Conservation (phyloP, 257 asterid genomes). For the Fraxinus cuspidata region DNA sequence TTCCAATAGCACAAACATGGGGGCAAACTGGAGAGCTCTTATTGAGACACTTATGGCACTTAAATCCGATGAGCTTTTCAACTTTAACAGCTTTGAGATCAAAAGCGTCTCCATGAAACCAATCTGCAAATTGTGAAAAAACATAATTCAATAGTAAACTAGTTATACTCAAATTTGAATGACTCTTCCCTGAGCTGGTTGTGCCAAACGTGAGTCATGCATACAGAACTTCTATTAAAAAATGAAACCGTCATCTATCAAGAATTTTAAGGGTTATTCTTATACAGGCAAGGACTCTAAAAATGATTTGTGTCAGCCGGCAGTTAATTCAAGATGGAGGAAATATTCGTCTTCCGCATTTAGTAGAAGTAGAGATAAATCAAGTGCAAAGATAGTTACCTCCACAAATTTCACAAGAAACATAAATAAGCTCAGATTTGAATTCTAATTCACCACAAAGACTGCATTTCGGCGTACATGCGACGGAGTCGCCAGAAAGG, state of each 20-base stretch:
- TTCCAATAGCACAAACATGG: constrained; percentile 43
- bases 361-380: constrained; percentile 17
- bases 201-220: constrained; percentile 19
- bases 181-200: constrained; percentile 11
- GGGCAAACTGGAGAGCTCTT: constrained; percentile 70
- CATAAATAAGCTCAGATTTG: constrained; percentile 55
- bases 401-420: constrained; percentile 85
- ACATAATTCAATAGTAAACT: constrained; percentile 19
- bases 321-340: constrained; percentile 15
- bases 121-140: constrained; percentile 54
- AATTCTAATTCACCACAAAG: constrained; percentile 73
- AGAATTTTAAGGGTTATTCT: constrained; percentile 2
- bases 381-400: constrained; percentile 44
- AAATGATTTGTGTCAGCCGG: constrained; percentile 21
- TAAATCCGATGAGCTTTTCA: constrained; percentile 70
- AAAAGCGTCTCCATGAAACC: constrained; percentile 95
- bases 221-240: constrained; percentile 6
- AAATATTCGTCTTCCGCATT: constrained; percentile 19
- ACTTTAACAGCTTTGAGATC: constrained; percentile 59
- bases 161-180: constrained; percentile 18
- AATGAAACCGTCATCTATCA: not conserved
- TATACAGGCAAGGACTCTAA: constrained; percentile 18
- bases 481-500: constrained; percentile 43
- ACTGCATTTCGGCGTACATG: constrained; percentile 57
- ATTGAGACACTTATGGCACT: constrained; percentile 71